Conservation (phyloP, 2,329 filamentous ascomycete genomes). For the Cladophialophora chaetospira region DNA sequence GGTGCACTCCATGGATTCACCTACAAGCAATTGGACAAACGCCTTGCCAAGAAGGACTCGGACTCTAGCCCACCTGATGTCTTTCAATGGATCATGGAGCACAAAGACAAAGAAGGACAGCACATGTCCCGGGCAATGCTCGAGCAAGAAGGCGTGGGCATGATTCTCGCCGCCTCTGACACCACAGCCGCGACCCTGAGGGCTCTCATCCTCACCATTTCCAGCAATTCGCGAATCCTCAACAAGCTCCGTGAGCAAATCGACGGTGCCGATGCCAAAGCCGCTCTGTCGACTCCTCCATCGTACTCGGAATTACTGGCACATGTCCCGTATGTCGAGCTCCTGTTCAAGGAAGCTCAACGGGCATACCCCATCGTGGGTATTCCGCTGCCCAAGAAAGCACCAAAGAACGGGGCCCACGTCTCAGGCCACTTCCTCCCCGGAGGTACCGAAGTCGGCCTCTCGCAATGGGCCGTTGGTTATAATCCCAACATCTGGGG, state of each 20-base stretch:
- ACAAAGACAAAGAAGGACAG: neutral
- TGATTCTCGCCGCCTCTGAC: neutral
- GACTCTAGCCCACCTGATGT: neutral
- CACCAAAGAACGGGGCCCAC: neutral
- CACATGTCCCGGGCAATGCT: neutral
- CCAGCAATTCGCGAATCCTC: neutral
- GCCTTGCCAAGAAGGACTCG: neutral
- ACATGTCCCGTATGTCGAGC: neutral
- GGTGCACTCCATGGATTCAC: neutral
- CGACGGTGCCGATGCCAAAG: neutral
- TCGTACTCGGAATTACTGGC: neutral
- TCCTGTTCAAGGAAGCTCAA: neutral
- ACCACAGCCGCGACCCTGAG: neutral
- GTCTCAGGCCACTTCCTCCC: neutral
- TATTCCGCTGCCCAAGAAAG: neutral
- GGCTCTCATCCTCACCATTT: neutral
- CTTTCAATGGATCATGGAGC: neutral
- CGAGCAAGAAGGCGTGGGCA: neutral
- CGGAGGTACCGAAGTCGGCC: neutral
- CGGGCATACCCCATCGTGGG: neutral
- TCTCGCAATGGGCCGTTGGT: neutral
- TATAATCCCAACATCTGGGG: neutral
- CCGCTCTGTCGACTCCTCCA: neutral
- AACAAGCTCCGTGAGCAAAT: neutral
- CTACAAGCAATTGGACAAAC: neutral